Percentiles rank a stretch among this genome's conserved stretches.
Evolutionary conservation across 1,284 basidiomycete species (phyloP).

Genomic region (Malassezia caprae): DNA sequence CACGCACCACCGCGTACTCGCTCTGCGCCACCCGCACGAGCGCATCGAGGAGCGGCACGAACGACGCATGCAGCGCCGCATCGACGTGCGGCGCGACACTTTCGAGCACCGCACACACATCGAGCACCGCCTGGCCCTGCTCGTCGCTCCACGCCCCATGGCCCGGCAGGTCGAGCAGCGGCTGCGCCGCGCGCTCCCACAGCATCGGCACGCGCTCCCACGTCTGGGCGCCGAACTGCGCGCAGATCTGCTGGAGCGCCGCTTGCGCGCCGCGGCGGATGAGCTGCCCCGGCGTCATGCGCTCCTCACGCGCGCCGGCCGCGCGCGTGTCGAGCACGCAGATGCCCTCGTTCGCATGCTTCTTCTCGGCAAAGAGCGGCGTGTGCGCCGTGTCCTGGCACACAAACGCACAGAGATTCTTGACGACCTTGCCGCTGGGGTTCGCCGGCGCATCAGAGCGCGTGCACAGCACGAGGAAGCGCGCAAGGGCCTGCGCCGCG

Average conservation of each 20-base stretch:
- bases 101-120: conserved; percentile 80
- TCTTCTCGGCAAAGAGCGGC: conserved; percentile 68
- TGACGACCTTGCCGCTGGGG: conserved; percentile 84
- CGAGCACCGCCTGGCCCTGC: conserved; percentile 78
- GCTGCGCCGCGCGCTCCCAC: conserved; percentile 83
- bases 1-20: conserved; percentile 75
- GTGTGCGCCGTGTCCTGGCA: conserved; percentile 76
- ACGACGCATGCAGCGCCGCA: conserved; percentile 59
- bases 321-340: conserved; percentile 57
- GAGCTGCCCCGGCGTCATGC: conserved; percentile 46
- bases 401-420: conserved; percentile 92
- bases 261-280: conserved; percentile 68
- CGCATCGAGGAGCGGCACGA: conserved; percentile 65
- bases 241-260: conserved; percentile 70
- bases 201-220: conserved; percentile 74
- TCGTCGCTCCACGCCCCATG: conserved; percentile 25
- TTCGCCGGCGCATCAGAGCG: conserved; percentile 55
- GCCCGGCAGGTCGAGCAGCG: conserved; percentile 57
- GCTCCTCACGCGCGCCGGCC: conserved; percentile 6
- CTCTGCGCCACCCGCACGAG: conserved; percentile 69
- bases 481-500: conserved; percentile 74
- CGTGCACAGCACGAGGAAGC: conserved; percentile 74
- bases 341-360: conserved; percentile 62
- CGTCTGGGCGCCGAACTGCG: conserved; percentile 64
- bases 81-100: conserved; percentile 70